Conservation (phyloP, 306 rosid species). For the Senna tora region DNA sequence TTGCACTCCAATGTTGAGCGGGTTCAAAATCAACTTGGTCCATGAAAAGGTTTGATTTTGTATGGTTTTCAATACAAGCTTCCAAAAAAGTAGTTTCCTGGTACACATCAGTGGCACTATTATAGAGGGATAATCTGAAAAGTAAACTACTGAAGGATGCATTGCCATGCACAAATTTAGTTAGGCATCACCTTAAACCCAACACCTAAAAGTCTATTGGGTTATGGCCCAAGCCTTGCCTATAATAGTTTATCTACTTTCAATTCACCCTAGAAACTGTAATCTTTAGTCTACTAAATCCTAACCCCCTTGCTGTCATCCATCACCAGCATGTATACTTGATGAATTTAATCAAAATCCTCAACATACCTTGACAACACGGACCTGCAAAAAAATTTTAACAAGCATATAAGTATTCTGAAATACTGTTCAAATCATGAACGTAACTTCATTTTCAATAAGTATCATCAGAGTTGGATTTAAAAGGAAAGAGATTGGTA, state of each 20-base stretch:
- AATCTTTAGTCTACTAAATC: not conserved
- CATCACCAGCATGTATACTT: conserved; percentile 30
- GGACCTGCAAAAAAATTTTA: conserved; percentile 75
- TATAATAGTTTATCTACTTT: not conserved
- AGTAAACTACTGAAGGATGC: not conserved
- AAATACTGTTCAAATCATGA: conserved; percentile 18
- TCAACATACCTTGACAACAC: conserved; percentile 88
- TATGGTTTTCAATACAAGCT: conserved; percentile 98
- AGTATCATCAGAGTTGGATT: conserved; percentile 10
- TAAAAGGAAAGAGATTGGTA: conserved; percentile 38
- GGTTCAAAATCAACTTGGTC: conserved; percentile 99
- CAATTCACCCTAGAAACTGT: not conserved
- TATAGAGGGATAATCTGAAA: conserved; percentile 26
- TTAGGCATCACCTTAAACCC: not conserved
- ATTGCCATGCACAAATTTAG: conserved; percentile 5
- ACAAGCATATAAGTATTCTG: conserved; percentile 29
- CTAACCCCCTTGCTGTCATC: not conserved
- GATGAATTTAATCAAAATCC: conserved; percentile 43
- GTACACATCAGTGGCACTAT: conserved; percentile 29
- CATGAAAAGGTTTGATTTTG: conserved; percentile 95
- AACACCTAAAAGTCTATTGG: not conserved
- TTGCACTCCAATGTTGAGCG: conserved; percentile 77
- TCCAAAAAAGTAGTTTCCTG: conserved; percentile 95
- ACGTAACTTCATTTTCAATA: conserved; percentile 18
- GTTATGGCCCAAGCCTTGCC: not conserved